Evolutionary conservation across 257 asterid genomes (phyloP).

Genomic region (Ilex asprella): DNA sequence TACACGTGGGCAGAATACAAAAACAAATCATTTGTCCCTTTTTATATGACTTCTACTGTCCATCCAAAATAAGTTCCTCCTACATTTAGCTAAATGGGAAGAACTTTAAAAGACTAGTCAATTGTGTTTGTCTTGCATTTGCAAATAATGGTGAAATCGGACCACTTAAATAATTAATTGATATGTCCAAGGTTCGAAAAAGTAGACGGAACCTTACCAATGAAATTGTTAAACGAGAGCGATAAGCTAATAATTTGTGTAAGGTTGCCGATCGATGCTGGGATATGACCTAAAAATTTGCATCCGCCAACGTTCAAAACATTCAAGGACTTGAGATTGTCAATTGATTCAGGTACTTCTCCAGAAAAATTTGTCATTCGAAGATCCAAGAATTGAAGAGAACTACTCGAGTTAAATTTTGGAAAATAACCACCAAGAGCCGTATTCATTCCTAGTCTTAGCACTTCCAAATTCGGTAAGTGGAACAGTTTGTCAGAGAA

Average conservation of each 20-base stretch:
- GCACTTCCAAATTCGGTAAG: conserved; percentile 14
- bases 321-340: background rate
- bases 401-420: background rate
- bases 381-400: background rate
- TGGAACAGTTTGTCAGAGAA: conserved; percentile 12
- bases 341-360: background rate
- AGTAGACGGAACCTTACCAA: background rate
- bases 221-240: background rate
- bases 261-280: conserved; percentile 10
- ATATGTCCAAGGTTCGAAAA: conserved; percentile 1
- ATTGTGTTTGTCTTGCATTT: background rate
- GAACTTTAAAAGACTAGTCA: too few relatives aligned
- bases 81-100: too few relatives aligned
- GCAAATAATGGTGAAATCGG: background rate
- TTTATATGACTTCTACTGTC: too few relatives aligned
- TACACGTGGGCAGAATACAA: too few relatives aligned
- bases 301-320: background rate
- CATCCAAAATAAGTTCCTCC: too few relatives aligned
- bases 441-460: conserved; percentile 2
- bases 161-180: background rate
- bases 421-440: conserved; percentile 4
- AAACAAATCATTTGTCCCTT: too few relatives aligned
- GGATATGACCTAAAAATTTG: background rate
- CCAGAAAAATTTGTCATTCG: background rate
- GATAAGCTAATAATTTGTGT: background rate